Evolutionary conservation across 352 stramenopile genomes (phyloP), one percentile per base, ranked within the genome.

Genomic region (Globisporangium cylindrosporum): DNA sequence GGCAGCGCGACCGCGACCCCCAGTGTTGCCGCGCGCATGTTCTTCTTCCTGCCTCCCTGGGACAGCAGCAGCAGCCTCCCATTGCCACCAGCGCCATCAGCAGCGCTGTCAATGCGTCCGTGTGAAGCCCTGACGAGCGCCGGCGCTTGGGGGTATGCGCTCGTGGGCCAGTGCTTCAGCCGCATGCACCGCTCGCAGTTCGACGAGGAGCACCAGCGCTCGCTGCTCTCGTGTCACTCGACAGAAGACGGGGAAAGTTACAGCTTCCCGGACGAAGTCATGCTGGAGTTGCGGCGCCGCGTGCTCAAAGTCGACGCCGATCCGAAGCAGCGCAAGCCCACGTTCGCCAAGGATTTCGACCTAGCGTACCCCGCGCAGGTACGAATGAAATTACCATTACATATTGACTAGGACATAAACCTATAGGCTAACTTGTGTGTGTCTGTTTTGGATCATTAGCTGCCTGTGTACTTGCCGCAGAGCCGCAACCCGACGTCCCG

Each of bases 151-250:
- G 71, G 65, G 48, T 68, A 70, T 14, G 62, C 73, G 1, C 72
- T 78, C 34, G 75, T 88, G 24, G 73, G 66, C 24, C 78, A 88
- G 55, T 93, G 85, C 66, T 88, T 93, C 60, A 81, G 76, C 59
- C 72, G 76, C 15, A 51, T 88, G 62, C 76, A 77, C 1, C 82
- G 80, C 15, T 56, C 70, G 41, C 82, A 93, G 67, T 93, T 93
- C 66, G 79, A 89, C 59, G 77, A 90, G 51, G 85, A 93, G 69
- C 81, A 91, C 57, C 76, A 90, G 70, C 78, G 82, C 22, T 84
- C 85, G 62, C 70, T 93, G 41, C 77, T 91, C 5, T 89, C 80
- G 58, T 82, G 75, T 63, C 73, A 82, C 67, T 71, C 69, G 43
- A 76, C 74, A 3, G 76, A 84, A 4, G 55, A 36, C 8, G 55